phyloP scores from a whole-genome alignment of 345 rosid species.

The Aethionema arabicum region DNA sequence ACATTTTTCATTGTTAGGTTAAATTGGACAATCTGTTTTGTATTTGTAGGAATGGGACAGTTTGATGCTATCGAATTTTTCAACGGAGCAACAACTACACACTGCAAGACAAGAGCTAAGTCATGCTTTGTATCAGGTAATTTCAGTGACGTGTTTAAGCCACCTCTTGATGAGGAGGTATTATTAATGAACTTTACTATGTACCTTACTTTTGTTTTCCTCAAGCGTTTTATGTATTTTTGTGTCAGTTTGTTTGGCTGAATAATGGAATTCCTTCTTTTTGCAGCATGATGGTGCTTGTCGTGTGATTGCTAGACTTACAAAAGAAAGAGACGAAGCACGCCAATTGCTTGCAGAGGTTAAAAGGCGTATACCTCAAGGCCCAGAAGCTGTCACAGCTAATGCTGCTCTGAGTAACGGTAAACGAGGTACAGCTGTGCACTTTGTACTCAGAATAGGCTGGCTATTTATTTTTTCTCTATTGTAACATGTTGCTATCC shows the following conservation, averaged over 20 bases:
- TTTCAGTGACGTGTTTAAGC: constrained; percentile 2
- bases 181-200: background rate
- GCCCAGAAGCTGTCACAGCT: constrained; percentile 45
- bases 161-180: constrained; percentile 2
- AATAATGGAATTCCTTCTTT: constrained; percentile 3
- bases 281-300: constrained; percentile 98
- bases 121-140: constrained; percentile 96
- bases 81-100: constrained; percentile 94
- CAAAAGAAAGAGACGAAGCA: constrained; percentile 92
- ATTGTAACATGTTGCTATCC: constrained; percentile 11
- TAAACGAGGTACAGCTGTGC: constrained; percentile 57
- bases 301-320: constrained; percentile 97
- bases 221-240: background rate
- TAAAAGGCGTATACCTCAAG: constrained; percentile 68
- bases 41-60: constrained; percentile 90
- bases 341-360: constrained; percentile 74
- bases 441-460: background rate
- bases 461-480: background rate
- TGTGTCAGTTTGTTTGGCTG: constrained; percentile 3
- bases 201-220: constrained; percentile 9
- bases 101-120: constrained; percentile 97
- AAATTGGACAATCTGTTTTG: constrained; percentile 4
- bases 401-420: constrained; percentile 75
- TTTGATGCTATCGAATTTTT: constrained; percentile 89
- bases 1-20: constrained; percentile 2